These are phyloP conservation scores for Cutaneotrichosporon mucoides DNA, from an alignment of 1,284 basidiomycete species.

Conservation along the genomic window DNA sequence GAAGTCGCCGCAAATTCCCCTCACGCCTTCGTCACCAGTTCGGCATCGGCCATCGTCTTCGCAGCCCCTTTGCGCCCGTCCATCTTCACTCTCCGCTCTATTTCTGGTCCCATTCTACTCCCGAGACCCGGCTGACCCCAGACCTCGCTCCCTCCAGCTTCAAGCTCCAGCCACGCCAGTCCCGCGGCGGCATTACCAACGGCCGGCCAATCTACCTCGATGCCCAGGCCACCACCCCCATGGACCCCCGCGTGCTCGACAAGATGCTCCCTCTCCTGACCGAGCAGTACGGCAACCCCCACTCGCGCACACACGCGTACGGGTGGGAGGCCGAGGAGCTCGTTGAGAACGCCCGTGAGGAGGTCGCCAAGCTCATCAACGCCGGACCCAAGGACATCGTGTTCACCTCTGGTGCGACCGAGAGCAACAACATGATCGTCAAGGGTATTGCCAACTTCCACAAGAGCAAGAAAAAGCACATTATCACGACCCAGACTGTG, in stretches of 20 bases:
- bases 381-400: slow-evolving; percentile 94
- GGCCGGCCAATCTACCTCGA: slow-evolving; percentile 85
- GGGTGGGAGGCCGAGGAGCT: slow-evolving; percentile 98
- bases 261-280: slow-evolving; percentile 95
- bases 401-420: slow-evolving; percentile 97
- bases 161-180: slow-evolving; percentile 65
- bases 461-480: slow-evolving; percentile 81
- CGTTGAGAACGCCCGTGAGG: slow-evolving; percentile 86
- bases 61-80: too few species aligned
- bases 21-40: too few species aligned
- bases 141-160: slow-evolving; percentile 49
- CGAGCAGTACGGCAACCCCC: slow-evolving; percentile 97
- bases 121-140: not conserved
- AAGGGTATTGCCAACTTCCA: slow-evolving; percentile 96
- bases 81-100: too few species aligned
- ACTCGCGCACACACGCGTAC: slow-evolving; percentile 96
- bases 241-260: slow-evolving; percentile 95
- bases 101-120: too few species aligned
- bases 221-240: slow-evolving; percentile 94
- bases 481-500: slow-evolving; percentile 88
- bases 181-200: slow-evolving; percentile 60
- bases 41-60: too few species aligned
- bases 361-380: slow-evolving; percentile 86
- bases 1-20: too few species aligned
- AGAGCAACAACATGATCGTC: slow-evolving; percentile 97